Evolutionary conservation across 768 basidiomycete species (phyloP), one percentile per base, ranked within the genome.

Genomic region (Naganishia friedmannii): DNA sequence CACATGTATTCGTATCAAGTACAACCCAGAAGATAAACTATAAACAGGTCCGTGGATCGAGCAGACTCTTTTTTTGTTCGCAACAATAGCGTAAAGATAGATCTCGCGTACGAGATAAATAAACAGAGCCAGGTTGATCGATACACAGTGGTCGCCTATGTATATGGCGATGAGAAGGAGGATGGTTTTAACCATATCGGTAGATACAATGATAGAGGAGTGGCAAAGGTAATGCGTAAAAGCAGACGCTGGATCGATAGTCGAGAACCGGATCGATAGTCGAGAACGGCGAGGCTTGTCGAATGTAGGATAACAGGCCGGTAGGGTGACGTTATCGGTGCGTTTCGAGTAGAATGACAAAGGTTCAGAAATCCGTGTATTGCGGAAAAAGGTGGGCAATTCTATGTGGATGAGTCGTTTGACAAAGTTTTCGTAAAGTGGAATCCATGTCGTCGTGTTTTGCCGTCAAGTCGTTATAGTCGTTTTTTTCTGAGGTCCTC

Each of bases 161-260:
- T 45, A 63, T 45, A 45, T 63, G 60, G 60, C 60, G 39, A 29
- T n/a, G 39, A 63, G 39, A 19, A 32, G 54, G 3, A 21, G 60
- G 57, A n/a, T n/a, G n/a, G n/a, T n/a, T n/a, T 58, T 58, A 42
- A n/a, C 37, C 42, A 8, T 63, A 28, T 37, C 28, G 37, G 42
- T 63, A 45, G 37, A 45, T 63, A 63, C 60, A 63, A 26, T 63
- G 23, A 34, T 45, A 63, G 42, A 4, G 60, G 21, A 23, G 13
- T 51, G 48, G 12, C 48, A 26, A 21, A 5, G 23, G 12, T 21
- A 21, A 4, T 3, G n/a, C 48, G 23, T 26, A 12, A 23, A 51
- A 51, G n/a, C n/a, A n/a, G 48, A 51, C 48, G 48, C 48, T n/a
- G 17, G 6, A n/a, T 51, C 48, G 48, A 21, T 8, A 46, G n/a